Base-by-base conservation (phyloP, 306 rosid species). In the Coriaria nepalensis region DNA sequence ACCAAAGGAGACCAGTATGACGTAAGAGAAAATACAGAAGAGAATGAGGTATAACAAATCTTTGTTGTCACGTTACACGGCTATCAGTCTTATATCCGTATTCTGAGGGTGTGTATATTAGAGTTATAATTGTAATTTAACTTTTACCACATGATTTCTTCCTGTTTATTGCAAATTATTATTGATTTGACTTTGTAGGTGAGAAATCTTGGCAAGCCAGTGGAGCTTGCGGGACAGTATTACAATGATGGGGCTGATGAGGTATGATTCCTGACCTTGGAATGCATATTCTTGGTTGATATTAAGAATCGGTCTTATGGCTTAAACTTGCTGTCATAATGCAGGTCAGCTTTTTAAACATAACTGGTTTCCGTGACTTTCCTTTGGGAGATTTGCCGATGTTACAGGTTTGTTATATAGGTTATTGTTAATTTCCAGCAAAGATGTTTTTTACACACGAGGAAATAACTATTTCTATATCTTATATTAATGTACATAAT, bases 1-100 rank as follows among this genome's bases (percentile, higher is more conserved):
- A 90, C 98, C 68, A 90, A 90, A 71, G 98, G 98, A 60, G 98
- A 90, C 56, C 98, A 90, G 62, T 90, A 90, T 48, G 93, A 85
- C 45, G 98, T 90, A 43, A 82, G 98, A 72, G 96, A 90, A 68
- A 55, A 85, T 52, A 79, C 98, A 50, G 43, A 73, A 53, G 96
- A 77, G 68, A 82, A 90, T 9, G 96, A 90, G 98, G 96, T 90
- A 85, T 37, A 39, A 39, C 46, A 60, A 20, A 36, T 66, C 45
- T 13, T 52, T 51, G 48, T 47, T 50, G 13, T 47, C 34, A 29
- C n/a, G 7, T 41, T 59, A 5, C 45, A 15, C 35, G 37, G 9
- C 29, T 20, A 1, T 20, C 29, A 20, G 29, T 20, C 29, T 20
- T 20, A 20, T 20, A 20, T 20, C 2, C 29, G 3, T 20, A 20